These are phyloP conservation scores for Scutellaria baicalensis DNA, from an alignment of 257 asterid genomes.

Conservation along the genomic window DNA sequence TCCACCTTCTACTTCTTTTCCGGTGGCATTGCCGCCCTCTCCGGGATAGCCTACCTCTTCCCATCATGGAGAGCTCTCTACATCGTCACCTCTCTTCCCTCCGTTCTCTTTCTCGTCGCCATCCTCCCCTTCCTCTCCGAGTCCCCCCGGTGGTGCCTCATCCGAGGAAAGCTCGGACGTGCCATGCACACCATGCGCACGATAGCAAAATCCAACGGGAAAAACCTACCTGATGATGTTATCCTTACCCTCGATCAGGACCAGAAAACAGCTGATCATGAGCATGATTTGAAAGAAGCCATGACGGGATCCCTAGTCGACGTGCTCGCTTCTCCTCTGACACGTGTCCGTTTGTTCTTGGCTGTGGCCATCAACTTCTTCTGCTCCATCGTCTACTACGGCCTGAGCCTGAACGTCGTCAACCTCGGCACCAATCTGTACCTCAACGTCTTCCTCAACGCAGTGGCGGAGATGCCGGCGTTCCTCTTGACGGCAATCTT, in stretches of 20 bases:
- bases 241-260: too few relatives aligned
- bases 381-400: constrained; percentile 77
- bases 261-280: too few relatives aligned
- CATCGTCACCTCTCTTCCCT: constrained; percentile 60
- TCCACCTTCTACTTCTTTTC: constrained; percentile 93
- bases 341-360: constrained; percentile 52
- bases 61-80: constrained; percentile 70
- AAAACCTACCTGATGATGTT: too few relatives aligned
- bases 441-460: constrained; percentile 61
- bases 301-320: constrained; percentile 56
- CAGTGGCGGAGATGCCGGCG: constrained; percentile 83
- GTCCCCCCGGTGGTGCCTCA: constrained; percentile 83
- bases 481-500: constrained; percentile 51
- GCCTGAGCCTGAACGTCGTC: constrained; percentile 67
- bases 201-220: too few relatives aligned
- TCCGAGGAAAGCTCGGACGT: constrained; percentile 35
- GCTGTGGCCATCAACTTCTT: constrained; percentile 66
- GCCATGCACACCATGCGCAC: constrained; percentile 38
- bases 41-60: constrained; percentile 61
- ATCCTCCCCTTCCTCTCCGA: constrained; percentile 67
- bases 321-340: constrained; percentile 45
- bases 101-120: constrained; percentile 40
- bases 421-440: constrained; percentile 79
- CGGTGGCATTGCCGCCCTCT: constrained; percentile 54
- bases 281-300: too few relatives aligned